Evolutionary conservation across 1,284 basidiomycete genomes (phyloP).

Genomic region (Tylopilus sp.): DNA sequence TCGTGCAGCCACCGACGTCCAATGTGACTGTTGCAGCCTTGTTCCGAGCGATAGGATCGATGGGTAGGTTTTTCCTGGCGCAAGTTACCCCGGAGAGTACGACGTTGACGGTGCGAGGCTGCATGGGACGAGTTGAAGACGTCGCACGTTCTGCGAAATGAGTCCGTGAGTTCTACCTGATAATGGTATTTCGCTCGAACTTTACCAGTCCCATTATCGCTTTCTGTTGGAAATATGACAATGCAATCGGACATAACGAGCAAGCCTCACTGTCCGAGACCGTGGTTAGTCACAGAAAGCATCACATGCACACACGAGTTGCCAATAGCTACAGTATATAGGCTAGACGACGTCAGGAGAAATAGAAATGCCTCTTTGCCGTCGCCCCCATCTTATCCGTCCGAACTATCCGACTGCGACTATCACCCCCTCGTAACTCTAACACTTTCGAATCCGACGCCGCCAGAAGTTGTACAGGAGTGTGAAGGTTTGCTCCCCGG

Average conservation of each 20-base stretch:
- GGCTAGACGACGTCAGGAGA: too few species aligned
- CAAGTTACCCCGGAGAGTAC: slow-evolving; percentile 34
- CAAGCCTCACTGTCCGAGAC: too few species aligned
- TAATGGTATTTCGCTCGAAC: not conserved
- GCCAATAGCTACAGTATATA: too few species aligned
- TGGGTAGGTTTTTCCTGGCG: slow-evolving; percentile 35
- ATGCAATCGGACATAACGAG: too few species aligned
- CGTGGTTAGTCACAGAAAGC: too few species aligned
- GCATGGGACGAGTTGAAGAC: not conserved
- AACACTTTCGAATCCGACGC: not conserved
- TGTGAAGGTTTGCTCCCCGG: not conserved
- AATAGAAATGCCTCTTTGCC: too few species aligned
- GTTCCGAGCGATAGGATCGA: slow-evolving; percentile 33
- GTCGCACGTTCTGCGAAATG: slow-evolving; percentile 2
- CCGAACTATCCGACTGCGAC: too few species aligned
- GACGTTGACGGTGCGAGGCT: slow-evolving; percentile 19
- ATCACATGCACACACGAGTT: too few species aligned
- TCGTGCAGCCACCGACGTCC: slow-evolving; percentile 30
- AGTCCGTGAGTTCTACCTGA: slow-evolving; percentile 11
- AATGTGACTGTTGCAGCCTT: slow-evolving; percentile 29
- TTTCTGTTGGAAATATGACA: too few species aligned
- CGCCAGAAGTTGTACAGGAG: not conserved
- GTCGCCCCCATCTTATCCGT: too few species aligned
- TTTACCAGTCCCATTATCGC: slow-evolving; percentile 13
- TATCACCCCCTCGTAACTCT: too few species aligned